Evolutionary conservation across 495 filamentous ascomycete species (phyloP), one percentile per base, ranked within the genome.

Genomic region (Annulohypoxylon bovei): DNA sequence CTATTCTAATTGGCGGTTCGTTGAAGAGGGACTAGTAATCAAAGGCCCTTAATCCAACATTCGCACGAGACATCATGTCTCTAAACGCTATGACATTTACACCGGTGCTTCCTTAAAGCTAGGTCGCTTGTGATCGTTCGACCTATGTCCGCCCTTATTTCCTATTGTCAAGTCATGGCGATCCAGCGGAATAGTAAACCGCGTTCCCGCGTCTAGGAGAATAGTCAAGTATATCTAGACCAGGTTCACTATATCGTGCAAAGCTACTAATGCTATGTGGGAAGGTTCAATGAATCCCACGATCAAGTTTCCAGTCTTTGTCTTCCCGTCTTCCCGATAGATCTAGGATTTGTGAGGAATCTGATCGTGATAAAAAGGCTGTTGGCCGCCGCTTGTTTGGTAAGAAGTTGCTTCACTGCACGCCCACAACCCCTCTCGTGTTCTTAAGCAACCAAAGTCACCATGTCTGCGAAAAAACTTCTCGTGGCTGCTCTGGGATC

Each of bases 401-500:
- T 32, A 37, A 55, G 50, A 44, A 33, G 6, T 16, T 66, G n/a
- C 20, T n/a, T 49, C 32, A 30, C 42, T 6, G 7, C 44, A 66
- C 63, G 22, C 54, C 8, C 16, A 30, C 53, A 59, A 55, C 30
- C 46, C 23, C 32, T 40, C 62, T 20, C 12, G 9, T 50, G 14
- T 39, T 52, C 42, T 8, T 33, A 30, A n/a, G 14, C 60, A 60
- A 59, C 54, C 46, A 37, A 53, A 33, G 59, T n/a, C 61, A 64
- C 66, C n/a, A 75, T 75, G 72, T 69, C 68, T 37, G 65, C 65
- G 25, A 75, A 69, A 65, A 75, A 56, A 46, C 39, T 75, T 69
- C 52, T 75, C 52, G 11, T 74, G 27, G 76, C 71, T 71, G 77
- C 56, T 56, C 32, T 68, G 68, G 77, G 79, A 69, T 74, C 78